Percentiles rank a stretch among this genome's conserved stretches.
Evolutionary conservation across 495 filamentous ascomycete genomes (phyloP).

Genomic region (Tuber magnatum): DNA sequence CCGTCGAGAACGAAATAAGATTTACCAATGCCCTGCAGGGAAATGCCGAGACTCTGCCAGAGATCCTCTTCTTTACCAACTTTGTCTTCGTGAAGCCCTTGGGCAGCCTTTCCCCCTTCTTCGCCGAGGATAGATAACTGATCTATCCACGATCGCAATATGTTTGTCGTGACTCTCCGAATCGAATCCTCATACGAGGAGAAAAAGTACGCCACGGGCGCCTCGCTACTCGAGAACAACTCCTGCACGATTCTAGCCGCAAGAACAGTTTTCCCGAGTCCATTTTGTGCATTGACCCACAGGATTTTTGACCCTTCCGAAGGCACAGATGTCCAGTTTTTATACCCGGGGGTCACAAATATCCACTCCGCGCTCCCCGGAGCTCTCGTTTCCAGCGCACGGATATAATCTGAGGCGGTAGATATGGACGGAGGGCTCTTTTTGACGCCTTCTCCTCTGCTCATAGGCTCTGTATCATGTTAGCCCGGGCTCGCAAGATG

Average conservation of each 20-base stretch:
- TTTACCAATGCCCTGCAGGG: neutral
- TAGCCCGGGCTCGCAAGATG: neutral
- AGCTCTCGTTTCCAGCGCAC: neutral
- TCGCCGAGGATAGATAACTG: constrained; percentile 25
- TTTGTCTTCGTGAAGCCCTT: neutral
- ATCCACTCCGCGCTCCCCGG: neutral
- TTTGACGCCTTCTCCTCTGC: neutral
- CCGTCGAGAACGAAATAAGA: constrained; percentile 36
- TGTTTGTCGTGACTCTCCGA: constrained; percentile 29
- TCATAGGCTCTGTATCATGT: neutral
- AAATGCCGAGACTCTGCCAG: constrained; percentile 6
- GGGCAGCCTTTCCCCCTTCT: constrained; percentile 23
- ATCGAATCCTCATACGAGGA: constrained; percentile 32
- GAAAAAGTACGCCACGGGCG: constrained; percentile 36
- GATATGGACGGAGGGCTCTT: neutral
- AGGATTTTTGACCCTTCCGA: neutral
- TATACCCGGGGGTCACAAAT: neutral
- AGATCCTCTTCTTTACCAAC: constrained; percentile 13
- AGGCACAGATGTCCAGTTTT: neutral
- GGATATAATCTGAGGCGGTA: neutral
- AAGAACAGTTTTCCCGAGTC: constrained; percentile 39
- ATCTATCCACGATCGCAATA: constrained; percentile 39
- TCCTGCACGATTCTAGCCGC: constrained; percentile 33
- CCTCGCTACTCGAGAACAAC: constrained; percentile 11
- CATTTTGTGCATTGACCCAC: neutral